phyloP scores from a whole-genome alignment of 192 early-diverging fungal genomes.

The Entomortierella beljakovae region DNA sequence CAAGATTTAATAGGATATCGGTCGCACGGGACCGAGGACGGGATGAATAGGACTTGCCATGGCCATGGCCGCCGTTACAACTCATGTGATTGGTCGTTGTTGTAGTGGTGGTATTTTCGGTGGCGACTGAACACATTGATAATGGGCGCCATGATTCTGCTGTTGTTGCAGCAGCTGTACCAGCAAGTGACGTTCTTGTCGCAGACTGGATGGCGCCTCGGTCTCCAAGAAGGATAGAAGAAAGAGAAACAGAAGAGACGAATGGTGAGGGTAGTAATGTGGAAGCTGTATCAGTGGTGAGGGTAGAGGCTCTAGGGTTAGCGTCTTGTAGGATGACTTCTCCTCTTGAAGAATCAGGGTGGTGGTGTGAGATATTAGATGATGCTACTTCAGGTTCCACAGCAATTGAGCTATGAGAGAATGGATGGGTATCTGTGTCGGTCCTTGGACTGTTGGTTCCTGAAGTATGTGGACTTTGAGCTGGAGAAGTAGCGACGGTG shows the following conservation, averaged over 20 bases:
- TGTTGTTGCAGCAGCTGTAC: background rate
- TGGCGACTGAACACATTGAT: constrained; percentile 5
- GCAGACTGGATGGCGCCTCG: no score
- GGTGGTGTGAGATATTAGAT: no score
- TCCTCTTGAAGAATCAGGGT: background rate
- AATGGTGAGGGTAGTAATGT: constrained; percentile 14
- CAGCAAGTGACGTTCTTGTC: background rate
- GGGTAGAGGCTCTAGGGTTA: background rate
- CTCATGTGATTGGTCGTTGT: background rate
- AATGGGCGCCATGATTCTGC: background rate
- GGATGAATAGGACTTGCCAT: background rate
- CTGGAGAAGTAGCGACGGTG: constrained; percentile 1
- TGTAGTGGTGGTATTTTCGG: constrained; percentile 1
- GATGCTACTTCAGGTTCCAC: no score
- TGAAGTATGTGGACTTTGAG: background rate
- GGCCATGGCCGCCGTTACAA: background rate
- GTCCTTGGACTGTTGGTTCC: background rate
- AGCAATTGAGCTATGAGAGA: background rate
- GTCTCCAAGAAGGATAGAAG: constrained; percentile 8
- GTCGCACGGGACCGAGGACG: constrained; percentile 23
- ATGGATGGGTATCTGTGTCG: background rate
- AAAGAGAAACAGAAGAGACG: constrained; percentile 16
- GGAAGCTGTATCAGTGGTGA: constrained; percentile 1
- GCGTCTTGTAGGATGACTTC: background rate
- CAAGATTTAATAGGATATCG: constrained; percentile 30